phyloP scores from a whole-genome alignment of 2,329 filamentous ascomycete species.

The Trichoderma sp. region DNA sequence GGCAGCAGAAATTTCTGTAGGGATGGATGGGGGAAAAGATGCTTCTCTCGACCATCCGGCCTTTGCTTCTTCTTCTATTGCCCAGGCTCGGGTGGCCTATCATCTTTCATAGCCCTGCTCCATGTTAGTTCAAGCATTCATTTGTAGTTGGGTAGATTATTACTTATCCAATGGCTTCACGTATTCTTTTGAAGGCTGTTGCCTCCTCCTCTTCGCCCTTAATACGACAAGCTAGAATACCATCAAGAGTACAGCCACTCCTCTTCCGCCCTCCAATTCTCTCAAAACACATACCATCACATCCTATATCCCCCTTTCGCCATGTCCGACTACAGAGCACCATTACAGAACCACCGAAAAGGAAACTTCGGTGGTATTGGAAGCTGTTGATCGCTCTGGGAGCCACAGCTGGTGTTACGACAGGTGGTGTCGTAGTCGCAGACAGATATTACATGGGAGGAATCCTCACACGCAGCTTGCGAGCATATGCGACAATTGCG shows the following conservation, averaged over 20 bases:
- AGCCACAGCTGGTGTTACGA: not conserved
- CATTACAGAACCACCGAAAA: not conserved
- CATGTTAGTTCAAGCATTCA: not conserved
- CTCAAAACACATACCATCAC: not conserved
- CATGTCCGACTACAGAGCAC: not conserved
- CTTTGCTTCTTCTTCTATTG: not conserved
- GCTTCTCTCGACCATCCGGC: not conserved
- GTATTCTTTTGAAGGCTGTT: not conserved
- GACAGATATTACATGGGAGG: conserved; percentile 18
- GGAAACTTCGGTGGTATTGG: conserved; percentile 16
- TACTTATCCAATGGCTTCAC: not conserved
- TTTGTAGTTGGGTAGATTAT: not conserved
- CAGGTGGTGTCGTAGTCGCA: not conserved
- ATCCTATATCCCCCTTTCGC: not conserved
- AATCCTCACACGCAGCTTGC: conserved; percentile 2
- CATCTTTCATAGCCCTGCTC: not conserved
- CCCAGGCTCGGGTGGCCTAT: not conserved
- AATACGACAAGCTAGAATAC: not conserved
- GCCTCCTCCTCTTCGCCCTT: not conserved
- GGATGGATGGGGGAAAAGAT: not conserved
- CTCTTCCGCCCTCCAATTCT: not conserved
- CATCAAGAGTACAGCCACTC: not conserved
- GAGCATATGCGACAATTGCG: conserved; percentile 1
- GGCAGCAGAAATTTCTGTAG: not conserved
- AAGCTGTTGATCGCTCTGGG: conserved; percentile 3